Conservation (phyloP, 1,284 basidiomycete genomes). For the Apiotrichum sp. region DNA sequence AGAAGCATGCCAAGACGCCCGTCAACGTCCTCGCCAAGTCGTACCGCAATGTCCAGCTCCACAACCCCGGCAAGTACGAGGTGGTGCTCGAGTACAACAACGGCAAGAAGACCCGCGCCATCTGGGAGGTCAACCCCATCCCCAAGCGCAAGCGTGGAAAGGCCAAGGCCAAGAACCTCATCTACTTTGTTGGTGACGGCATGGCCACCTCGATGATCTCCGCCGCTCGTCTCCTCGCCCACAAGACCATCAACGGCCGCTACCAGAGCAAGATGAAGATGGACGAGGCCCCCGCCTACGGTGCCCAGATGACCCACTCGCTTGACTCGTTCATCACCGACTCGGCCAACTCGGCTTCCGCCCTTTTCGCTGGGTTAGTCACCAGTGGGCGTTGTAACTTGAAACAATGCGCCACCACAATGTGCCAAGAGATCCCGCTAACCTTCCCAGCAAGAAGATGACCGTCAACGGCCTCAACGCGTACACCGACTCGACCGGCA, state of each 20-base stretch:
- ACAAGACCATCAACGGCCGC: conserved; percentile 49
- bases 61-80: conserved; percentile 33
- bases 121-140: conserved; percentile 41
- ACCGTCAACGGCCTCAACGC: conserved; percentile 49
- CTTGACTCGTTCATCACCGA: conserved; percentile 46
- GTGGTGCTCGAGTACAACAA: conserved; percentile 30
- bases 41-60: conserved; percentile 43
- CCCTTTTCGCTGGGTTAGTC: conserved; percentile 42
- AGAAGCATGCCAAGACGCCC: conserved; percentile 31
- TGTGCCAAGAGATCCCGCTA: neutral
- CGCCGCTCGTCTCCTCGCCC: conserved; percentile 47
- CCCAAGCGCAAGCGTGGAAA: neutral
- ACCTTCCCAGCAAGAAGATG: conserved; percentile 29
- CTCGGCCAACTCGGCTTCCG: conserved; percentile 50
- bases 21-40: conserved; percentile 47
- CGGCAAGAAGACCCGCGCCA: conserved; percentile 34
- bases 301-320: conserved; percentile 37
- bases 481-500: conserved; percentile 35
- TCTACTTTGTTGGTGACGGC: conserved; percentile 47
- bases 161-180: conserved; percentile 45
- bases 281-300: conserved; percentile 38
- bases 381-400: too few relatives aligned
- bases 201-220: conserved; percentile 42
- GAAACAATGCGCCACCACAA: too few relatives aligned
- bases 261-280: conserved; percentile 42